These are phyloP conservation scores for Sarocladium brachiariae DNA, from an alignment of 2,329 filamentous ascomycete genomes.

Conservation along the genomic window DNA sequence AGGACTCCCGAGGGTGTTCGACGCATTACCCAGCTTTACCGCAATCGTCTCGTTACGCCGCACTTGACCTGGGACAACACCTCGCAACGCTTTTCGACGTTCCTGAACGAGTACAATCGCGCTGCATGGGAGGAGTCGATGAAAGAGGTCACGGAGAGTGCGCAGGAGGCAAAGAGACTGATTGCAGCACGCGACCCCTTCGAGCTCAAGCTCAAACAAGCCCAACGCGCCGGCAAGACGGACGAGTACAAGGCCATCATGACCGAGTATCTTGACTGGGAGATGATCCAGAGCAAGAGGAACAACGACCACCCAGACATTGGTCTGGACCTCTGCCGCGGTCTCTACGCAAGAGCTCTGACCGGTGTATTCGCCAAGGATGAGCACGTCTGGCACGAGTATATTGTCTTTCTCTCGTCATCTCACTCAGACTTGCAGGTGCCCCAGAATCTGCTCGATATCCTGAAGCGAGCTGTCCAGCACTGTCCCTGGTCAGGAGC, in stretches of 20 bases:
- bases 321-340: slow-evolving; percentile 46
- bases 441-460: slow-evolving; percentile 50
- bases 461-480: slow-evolving; percentile 73
- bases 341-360: slow-evolving; percentile 75
- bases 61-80: slow-evolving; percentile 71
- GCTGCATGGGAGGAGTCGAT: slow-evolving; percentile 68
- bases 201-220: slow-evolving; percentile 59
- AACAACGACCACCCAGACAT: slow-evolving; percentile 40
- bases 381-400: slow-evolving; percentile 75
- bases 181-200: slow-evolving; percentile 54
- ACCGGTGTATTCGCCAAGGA: slow-evolving; percentile 63
- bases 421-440: slow-evolving; percentile 29
- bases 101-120: slow-evolving; percentile 65
- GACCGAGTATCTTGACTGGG: slow-evolving; percentile 77
- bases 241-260: slow-evolving; percentile 46
- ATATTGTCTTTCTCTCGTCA: slow-evolving; percentile 65
- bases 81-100: slow-evolving; percentile 66
- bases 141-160: slow-evolving; percentile 57
- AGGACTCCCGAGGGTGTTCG: slow-evolving; percentile 50
- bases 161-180: slow-evolving; percentile 59
- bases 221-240: slow-evolving; percentile 47
- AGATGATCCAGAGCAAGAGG: slow-evolving; percentile 54
- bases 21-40: slow-evolving; percentile 62
- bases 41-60: slow-evolving; percentile 63
- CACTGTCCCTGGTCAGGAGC: slow-evolving; percentile 92